A percentile compares a stretch with the other conserved stretches of the same genome.
Conservation (phyloP, 495 filamentous ascomycete species). For the Staphylotrichum tortipilum region DNA sequence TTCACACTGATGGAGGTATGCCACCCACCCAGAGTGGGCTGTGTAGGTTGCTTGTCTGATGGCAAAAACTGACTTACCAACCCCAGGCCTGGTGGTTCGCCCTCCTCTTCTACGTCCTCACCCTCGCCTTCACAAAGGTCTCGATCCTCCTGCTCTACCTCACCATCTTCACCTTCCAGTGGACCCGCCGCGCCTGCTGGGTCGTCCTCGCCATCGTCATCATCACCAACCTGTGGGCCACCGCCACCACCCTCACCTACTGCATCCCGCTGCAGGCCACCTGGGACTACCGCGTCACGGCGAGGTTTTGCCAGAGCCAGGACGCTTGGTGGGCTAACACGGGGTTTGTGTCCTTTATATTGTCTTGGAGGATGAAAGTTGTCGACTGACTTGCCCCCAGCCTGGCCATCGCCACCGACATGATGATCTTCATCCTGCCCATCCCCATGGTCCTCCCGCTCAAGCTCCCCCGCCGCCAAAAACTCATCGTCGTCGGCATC, state of each 20-base stretch:
- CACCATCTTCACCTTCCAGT: slow-evolving; percentile 21
- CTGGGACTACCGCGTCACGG: slow-evolving; percentile 19
- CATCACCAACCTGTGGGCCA: slow-evolving; percentile 7
- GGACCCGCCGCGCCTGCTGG: slow-evolving; percentile 12
- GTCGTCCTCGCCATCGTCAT: slow-evolving; percentile 13
- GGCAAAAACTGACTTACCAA: no score
- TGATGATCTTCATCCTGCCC: slow-evolving; percentile 35
- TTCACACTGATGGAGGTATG: slow-evolving; percentile 8
- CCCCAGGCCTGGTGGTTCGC: slow-evolving; percentile 21
- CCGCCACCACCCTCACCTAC: slow-evolving; percentile 9
- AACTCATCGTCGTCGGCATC: slow-evolving; percentile 26
- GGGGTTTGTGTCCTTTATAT: slow-evolving; percentile 6
- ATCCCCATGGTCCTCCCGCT: slow-evolving; percentile 29
- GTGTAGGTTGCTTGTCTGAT: no score
- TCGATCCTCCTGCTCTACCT: slow-evolving; percentile 25
- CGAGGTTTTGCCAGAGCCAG: slow-evolving; percentile 12
- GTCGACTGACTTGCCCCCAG: slow-evolving; percentile 2
- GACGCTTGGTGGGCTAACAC: slow-evolving; percentile 23
- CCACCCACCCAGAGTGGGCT: no score
- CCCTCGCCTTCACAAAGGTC: slow-evolving; percentile 18
- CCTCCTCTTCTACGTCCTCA: slow-evolving; percentile 13
- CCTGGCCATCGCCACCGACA: slow-evolving; percentile 42
- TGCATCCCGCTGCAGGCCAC: slow-evolving; percentile 22
- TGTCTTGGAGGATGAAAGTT: background rate
- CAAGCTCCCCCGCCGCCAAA: slow-evolving; percentile 29